Evolutionary conservation across 352 stramenopile species (phyloP), one percentile per base, ranked within the genome.

Genomic region (Phytophthora ramorum): DNA sequence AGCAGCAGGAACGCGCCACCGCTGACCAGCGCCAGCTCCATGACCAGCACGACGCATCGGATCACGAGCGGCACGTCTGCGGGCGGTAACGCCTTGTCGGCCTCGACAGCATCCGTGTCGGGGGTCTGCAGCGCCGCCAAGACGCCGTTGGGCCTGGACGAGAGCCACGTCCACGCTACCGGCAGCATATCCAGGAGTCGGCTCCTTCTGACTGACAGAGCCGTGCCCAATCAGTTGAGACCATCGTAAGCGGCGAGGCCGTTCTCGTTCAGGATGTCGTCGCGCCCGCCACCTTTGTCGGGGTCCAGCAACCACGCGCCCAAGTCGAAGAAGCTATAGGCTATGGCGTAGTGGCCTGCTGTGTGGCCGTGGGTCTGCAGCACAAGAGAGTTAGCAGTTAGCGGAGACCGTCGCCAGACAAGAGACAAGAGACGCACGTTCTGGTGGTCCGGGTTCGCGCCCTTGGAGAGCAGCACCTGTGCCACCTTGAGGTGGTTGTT

Each of bases 161-260:
- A 64, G 14, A 77, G 56, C 75, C 67, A 78, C 44, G 13, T 48
- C 67, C 71, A 75, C 12, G 20, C 17, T 35, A 24, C 22, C 22
- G 22, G 22, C 3, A 32, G 19, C 58, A 57, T 66, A 12, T 26
- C 34, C 3, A 28, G 24, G 5, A 6, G 3, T 44, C 22, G 34
- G 28, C 50, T 64, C 34, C 45, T 58, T 66, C 44, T 56, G 43
- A 40, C 20, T 22, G 49, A 51, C 30, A 30, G 37, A 41, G 28
- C 5, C 24, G 24, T 28, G 26, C 34, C n/a, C 34, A 7, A 24
- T 78, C 49, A 89, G 2, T 62, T 65, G 34, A 92, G 76, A n/a
- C 95, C 95, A 74, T 99, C 95, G 77, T 98, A 98, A 0, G 89
- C 79, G 0, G 86, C 88, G 45, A 98, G 78, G 1, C 89, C 92